Conservation (phyloP, 768 basidiomycete species). For the Macrolepiota fuliginosa region DNA sequence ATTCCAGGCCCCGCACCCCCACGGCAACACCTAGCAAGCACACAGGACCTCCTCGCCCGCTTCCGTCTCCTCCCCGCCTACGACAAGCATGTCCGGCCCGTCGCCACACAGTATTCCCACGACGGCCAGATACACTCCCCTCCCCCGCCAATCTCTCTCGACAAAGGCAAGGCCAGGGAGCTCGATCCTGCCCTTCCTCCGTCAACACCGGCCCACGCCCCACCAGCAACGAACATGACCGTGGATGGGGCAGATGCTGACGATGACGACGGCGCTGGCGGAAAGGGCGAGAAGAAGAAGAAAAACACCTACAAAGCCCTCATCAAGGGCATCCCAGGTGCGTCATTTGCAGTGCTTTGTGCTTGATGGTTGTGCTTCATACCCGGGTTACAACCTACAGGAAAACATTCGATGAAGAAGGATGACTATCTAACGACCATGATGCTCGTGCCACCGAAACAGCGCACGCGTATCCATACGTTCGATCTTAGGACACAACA, state of each 20-base stretch:
- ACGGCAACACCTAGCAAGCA: slow-evolving; percentile 60
- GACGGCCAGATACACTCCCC: slow-evolving; percentile 5
- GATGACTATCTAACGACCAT: slow-evolving; percentile 67
- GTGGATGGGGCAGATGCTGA: slow-evolving; percentile 41
- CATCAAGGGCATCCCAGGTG: slow-evolving; percentile 73
- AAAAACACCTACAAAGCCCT: slow-evolving; percentile 77
- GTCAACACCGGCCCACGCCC: slow-evolving; percentile 8
- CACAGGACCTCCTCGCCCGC: slow-evolving; percentile 74
- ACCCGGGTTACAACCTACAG: slow-evolving; percentile 28
- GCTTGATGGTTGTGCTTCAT: slow-evolving; percentile 10
- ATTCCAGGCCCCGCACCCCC: slow-evolving; percentile 34
- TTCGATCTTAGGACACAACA: slow-evolving; percentile 68
- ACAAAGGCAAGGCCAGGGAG: slow-evolving; percentile 54
- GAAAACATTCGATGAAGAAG: slow-evolving; percentile 80
- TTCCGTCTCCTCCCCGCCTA: slow-evolving; percentile 74
- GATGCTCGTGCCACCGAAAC: slow-evolving; percentile 71
- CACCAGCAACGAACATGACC: slow-evolving; percentile 27
- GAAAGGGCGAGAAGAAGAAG: slow-evolving; percentile 66
- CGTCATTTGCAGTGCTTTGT: slow-evolving; percentile 21
- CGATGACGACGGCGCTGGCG: slow-evolving; percentile 52
- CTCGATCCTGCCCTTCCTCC: slow-evolving; percentile 24
- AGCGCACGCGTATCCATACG: slow-evolving; percentile 55
- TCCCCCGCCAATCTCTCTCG: slow-evolving; percentile 18
- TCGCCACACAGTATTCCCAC: slow-evolving; percentile 9
- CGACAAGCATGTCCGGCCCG: slow-evolving; percentile 74